A percentile compares a stretch with the other conserved stretches of the same genome.
These are phyloP conservation scores for Cardamine resedifolia DNA, from an alignment of 345 rosid species.

Conservation along the genomic window DNA sequence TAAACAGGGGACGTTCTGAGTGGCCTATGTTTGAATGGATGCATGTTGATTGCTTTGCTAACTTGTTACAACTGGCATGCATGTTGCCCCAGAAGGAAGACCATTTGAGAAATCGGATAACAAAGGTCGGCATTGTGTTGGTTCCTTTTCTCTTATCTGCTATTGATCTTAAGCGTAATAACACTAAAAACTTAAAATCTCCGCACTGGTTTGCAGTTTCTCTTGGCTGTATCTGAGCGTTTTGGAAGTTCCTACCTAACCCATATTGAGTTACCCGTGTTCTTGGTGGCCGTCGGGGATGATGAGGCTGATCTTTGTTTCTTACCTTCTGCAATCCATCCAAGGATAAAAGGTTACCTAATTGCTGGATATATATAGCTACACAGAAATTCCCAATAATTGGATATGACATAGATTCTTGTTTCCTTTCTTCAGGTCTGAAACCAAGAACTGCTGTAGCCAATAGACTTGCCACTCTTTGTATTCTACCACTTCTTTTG, in stretches of 20 bases:
- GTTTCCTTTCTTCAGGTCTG: conserved; percentile 57
- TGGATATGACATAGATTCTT: conserved; percentile 24
- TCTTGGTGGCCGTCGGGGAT: conserved; percentile 85
- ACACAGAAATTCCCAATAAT: conserved; percentile 5
- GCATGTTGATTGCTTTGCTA: conserved; percentile 87
- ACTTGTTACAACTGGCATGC: conserved; percentile 72
- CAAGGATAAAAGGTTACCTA: conserved; percentile 68
- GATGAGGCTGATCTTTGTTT: conserved; percentile 73
- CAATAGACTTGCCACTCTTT: conserved; percentile 68
- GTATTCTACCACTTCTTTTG: conserved; percentile 85
- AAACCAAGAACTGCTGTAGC: conserved; percentile 79
- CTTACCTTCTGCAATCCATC: conserved; percentile 56
- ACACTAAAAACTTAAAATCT: not conserved
- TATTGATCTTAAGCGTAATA: not conserved
- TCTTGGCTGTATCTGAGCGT: conserved; percentile 66
- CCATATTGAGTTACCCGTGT: conserved; percentile 83
- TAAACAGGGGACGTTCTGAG: conserved; percentile 64
- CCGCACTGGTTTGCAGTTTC: conserved; percentile 58
- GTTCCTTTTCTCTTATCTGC: conserved; percentile 7
- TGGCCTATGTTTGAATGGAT: conserved; percentile 97
- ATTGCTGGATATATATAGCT: conserved; percentile 2
- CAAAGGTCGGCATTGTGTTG: conserved; percentile 58
- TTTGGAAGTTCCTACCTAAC: conserved; percentile 78
- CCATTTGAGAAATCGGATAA: conserved; percentile 69
- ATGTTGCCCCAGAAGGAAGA: conserved; percentile 90